phyloP scores from a whole-genome alignment of 2,329 filamentous ascomycete genomes.

The Zopfia rhizophila region DNA sequence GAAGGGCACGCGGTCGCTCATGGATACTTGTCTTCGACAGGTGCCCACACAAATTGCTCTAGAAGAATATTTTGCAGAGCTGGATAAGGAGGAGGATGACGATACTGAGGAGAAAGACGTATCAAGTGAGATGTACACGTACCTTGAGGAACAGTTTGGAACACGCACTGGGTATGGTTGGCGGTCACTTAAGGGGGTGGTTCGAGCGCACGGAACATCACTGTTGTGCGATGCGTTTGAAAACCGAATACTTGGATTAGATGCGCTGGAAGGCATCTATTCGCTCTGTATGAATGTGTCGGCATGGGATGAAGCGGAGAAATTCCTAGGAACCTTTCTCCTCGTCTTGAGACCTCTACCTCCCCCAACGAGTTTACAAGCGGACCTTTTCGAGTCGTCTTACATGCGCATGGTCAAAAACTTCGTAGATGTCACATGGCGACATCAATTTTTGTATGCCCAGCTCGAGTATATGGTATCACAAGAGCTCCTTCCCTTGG shows the following conservation, averaged over 20 bases:
- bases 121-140: slow-evolving; percentile 50
- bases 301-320: slow-evolving; percentile 49
- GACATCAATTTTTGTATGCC: slow-evolving; percentile 47
- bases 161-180: slow-evolving; percentile 47
- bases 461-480: slow-evolving; percentile 46
- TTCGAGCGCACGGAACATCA: slow-evolving; percentile 53
- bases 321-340: slow-evolving; percentile 41
- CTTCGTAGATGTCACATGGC: slow-evolving; percentile 41
- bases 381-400: slow-evolving; percentile 42
- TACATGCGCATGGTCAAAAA: slow-evolving; percentile 39
- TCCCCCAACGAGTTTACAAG: slow-evolving; percentile 35
- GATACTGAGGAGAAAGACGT: slow-evolving; percentile 48
- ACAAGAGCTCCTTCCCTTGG: slow-evolving; percentile 46
- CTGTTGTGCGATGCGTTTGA: slow-evolving; percentile 50
- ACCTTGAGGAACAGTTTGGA: slow-evolving; percentile 52
- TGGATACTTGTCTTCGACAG: slow-evolving; percentile 51
- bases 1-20: slow-evolving; percentile 50
- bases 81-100: slow-evolving; percentile 41
- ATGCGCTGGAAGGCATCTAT: slow-evolving; percentile 37
- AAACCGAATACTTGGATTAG: slow-evolving; percentile 41
- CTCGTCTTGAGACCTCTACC: slow-evolving; percentile 34
- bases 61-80: slow-evolving; percentile 49
- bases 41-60: slow-evolving; percentile 54
- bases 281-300: slow-evolving; percentile 40
- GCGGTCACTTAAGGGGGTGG: slow-evolving; percentile 52